These are phyloP conservation scores for Trichoderma erinaceum DNA, from an alignment of 495 filamentous ascomycete genomes.

Conservation along the genomic window DNA sequence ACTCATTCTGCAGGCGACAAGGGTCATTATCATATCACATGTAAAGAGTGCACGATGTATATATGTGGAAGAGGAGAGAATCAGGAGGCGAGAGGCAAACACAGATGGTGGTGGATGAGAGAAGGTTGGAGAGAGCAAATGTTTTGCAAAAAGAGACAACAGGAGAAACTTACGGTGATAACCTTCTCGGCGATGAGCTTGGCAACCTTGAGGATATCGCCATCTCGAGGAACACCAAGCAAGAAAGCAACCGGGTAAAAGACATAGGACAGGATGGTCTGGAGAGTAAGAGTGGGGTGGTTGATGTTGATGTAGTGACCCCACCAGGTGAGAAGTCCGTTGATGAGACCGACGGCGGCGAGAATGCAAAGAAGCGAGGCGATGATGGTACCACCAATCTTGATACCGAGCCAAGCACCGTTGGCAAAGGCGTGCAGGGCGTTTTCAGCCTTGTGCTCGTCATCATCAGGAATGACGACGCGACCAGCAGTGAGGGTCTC, in stretches of 20 bases:
- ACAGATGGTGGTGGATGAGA: background rate
- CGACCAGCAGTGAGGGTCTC: constrained; percentile 74
- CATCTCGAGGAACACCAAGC: constrained; percentile 69
- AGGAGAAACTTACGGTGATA: constrained; percentile 41
- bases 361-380: constrained; percentile 79
- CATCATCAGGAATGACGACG: constrained; percentile 70
- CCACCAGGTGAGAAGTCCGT: constrained; percentile 86
- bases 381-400: constrained; percentile 81
- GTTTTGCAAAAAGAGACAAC: constrained; percentile 7
- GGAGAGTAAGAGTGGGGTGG: constrained; percentile 60
- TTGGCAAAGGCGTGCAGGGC: constrained; percentile 79
- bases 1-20: constrained; percentile 49
- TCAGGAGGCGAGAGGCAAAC: background rate
- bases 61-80: background rate
- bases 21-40: constrained; percentile 6
- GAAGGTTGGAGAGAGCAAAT: background rate
- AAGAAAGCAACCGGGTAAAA: constrained; percentile 82
- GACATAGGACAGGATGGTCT: constrained; percentile 75
- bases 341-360: constrained; percentile 65
- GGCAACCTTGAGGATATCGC: constrained; percentile 65
- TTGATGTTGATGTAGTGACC: constrained; percentile 73
- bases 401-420: constrained; percentile 82
- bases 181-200: constrained; percentile 79
- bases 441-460: constrained; percentile 66
- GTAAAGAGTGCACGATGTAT: background rate